Base-by-base conservation (phyloP, 1,284 basidiomycete species). In the Papiliotrema nemorosa region DNA sequence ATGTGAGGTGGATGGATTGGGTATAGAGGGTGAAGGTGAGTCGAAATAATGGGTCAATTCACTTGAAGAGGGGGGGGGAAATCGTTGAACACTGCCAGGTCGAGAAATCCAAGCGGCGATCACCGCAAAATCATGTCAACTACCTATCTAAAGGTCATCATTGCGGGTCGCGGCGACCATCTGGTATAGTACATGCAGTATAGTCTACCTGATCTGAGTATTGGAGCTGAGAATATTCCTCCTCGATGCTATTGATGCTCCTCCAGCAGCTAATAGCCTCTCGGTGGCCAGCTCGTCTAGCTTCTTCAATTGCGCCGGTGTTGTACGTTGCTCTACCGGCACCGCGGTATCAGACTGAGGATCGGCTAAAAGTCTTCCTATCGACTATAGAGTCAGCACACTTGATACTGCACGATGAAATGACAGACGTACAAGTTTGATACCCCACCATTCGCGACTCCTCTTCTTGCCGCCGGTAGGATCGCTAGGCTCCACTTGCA, bases 281-380 rank as follows among this genome's bases (percentile, higher is more conserved):
- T 89, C 85, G 3, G 84, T 86, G 1, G 87, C 84, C 6, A 90
- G 77, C 59, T 84, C 82, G 53, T 87, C 84, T 26, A 88, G 77
- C 16, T 82, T 66, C 41, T 78, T 75, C 2, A 85, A 59, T 49
- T 75, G 50, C 76, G 79, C 55, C 77, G 78, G 5, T 5, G 60
- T 50, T 14, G 84, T 82, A 12, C 78, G 65, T 1, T 78, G 49
- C 0, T 82, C 84, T 35, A 81, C 76, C 0, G 86, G 87, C 0
- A 80, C 73, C 0, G 84, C 83, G 0, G 60, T 64, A 34, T 59
- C 52, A 10, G 35, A 13, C 14, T 35, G n/a, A n/a, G 26, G 22
- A 22, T 39, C 26, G 6, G 6, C 37, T 24, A 37, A 36, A 5
- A 40, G 18, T 29, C 45, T 12, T 5, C 64, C 53, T 20, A 66